Conservation (phyloP, 352 stramenopile genomes). For the Phytophthora tubulina region DNA sequence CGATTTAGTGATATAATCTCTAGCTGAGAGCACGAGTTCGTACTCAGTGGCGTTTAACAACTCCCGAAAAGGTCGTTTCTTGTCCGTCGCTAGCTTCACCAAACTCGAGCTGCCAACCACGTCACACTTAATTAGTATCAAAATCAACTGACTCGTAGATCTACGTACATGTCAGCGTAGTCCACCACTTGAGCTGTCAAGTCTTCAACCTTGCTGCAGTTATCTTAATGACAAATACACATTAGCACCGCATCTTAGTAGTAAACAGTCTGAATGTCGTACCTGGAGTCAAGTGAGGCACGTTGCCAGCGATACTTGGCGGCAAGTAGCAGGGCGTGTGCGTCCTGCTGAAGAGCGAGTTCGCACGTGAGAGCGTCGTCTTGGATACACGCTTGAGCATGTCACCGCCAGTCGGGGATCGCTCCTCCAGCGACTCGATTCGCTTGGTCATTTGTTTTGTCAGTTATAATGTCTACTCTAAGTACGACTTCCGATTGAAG, state of each 20-base stretch:
- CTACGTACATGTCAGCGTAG: slow-evolving; percentile 74
- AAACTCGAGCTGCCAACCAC: slow-evolving; percentile 29
- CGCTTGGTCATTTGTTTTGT: slow-evolving; percentile 14
- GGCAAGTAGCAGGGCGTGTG: slow-evolving; percentile 82
- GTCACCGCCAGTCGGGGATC: slow-evolving; percentile 38
- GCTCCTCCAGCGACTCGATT: slow-evolving; percentile 9
- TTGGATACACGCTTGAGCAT: slow-evolving; percentile 33
- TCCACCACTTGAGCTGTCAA: slow-evolving; percentile 72
- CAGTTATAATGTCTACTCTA: neutral
- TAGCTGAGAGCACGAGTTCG: slow-evolving; percentile 70
- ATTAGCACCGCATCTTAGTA: neutral
- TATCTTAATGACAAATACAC: slow-evolving; percentile 48
- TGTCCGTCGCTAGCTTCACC: slow-evolving; percentile 45
- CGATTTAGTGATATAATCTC: slow-evolving; percentile 72
- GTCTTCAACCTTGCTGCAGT: slow-evolving; percentile 64
- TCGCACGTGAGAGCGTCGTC: slow-evolving; percentile 26
- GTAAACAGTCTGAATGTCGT: neutral
- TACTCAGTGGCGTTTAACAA: slow-evolving; percentile 62
- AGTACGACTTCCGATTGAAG: slow-evolving; percentile 33
- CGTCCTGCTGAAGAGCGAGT: slow-evolving; percentile 45
- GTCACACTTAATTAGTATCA: neutral
- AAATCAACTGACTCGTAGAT: neutral
- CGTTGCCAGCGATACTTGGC: slow-evolving; percentile 67
- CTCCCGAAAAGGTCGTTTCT: slow-evolving; percentile 51
- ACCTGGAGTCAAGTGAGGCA: slow-evolving; percentile 81